Conservation (phyloP, 1,139 yeast species). For the Spathaspora jeffriesii region DNA sequence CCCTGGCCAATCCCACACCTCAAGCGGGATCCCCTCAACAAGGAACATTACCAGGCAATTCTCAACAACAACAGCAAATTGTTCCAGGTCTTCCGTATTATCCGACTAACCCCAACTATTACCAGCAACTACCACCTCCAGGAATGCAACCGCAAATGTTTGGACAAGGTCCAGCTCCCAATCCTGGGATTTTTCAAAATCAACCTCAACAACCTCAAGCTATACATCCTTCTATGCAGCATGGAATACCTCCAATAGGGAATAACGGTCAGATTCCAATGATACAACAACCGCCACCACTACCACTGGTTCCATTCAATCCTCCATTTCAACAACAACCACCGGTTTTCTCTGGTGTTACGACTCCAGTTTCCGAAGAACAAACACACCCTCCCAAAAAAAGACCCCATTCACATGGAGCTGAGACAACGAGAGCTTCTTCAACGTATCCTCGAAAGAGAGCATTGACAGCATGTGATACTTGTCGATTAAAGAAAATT, state of each 20-base stretch:
- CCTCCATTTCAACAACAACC: constrained; percentile 1
- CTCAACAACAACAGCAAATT: constrained; percentile 6
- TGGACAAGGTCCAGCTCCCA: constrained; percentile 1
- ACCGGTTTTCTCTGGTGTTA: constrained; percentile 1
- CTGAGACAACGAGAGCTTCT: constrained; percentile 11
- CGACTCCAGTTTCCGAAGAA: constrained; percentile 1
- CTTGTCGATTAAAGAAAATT: constrained; percentile 46
- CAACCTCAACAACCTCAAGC: background rate
- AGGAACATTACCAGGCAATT: background rate
- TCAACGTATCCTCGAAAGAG: constrained; percentile 31
- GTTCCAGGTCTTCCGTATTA: background rate
- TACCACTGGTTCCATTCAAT: constrained; percentile 4
- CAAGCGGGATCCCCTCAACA: constrained; percentile 3
- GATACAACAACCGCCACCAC: constrained; percentile 6
- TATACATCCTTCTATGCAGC: background rate
- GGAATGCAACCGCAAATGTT: background rate
- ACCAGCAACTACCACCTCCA: constrained; percentile 6
- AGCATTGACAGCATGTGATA: constrained; percentile 49
- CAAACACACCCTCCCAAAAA: constrained; percentile 11
- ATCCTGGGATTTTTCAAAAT: constrained; percentile 2
- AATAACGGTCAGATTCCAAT: constrained; percentile 1
- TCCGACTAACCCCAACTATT: constrained; percentile 5
- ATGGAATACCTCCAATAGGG: constrained; percentile 1
- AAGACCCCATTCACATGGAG: constrained; percentile 10
- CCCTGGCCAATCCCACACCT: constrained; percentile 4